Base-by-base conservation (phyloP, 2,329 filamentous ascomycete species). In the Fusarium nematophilum region DNA sequence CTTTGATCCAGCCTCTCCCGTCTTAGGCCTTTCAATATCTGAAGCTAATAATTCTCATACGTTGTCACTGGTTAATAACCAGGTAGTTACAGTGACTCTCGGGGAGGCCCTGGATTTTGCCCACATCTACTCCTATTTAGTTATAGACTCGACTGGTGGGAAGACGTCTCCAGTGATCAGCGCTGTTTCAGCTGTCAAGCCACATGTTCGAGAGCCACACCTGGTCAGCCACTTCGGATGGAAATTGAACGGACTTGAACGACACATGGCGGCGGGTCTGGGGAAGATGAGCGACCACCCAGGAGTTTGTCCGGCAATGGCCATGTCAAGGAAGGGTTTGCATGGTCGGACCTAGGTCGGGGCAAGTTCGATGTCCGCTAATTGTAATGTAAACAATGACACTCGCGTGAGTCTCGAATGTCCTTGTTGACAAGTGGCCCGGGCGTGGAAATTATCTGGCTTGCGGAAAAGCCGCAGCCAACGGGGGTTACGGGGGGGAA, bases 191-290 rank as follows among this genome's bases (percentile, higher is more conserved):
- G 29, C n/a, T 31, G n/a, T 33, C 11, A 13, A 53, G 50, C 59
- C 47, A 59, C 52, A 30, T 36, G 40, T 47, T 53, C 42, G 38
- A 39, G 30, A 42, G 48, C 48, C 49, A 53, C 49, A 37, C 7
- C 13, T 29, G 9, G 6, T 29, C 26, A 52, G 34, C 15, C 48
- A 48, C 18, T 38, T 27, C 21, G 13, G 36, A n/a, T 47, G 59
- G 52, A 21, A 47, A 64, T 61, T 34, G 51, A 10, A 47, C 44
- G 60, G 60, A 34, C 38, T 46, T 64, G 46, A 14, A 43, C 11
- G 50, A 59, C 33, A 62, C 42, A 53, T 38, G 52, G 53, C 17
- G 37, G 37, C 30, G 48, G 45, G 58, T 57, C 50, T 59, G 62
- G 61, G 54, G 51, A 44, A 44, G 26, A 25, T n/a, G 25, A 14